Conservation (phyloP, 768 basidiomycete species). For the Strobilomyces dryophilus region DNA sequence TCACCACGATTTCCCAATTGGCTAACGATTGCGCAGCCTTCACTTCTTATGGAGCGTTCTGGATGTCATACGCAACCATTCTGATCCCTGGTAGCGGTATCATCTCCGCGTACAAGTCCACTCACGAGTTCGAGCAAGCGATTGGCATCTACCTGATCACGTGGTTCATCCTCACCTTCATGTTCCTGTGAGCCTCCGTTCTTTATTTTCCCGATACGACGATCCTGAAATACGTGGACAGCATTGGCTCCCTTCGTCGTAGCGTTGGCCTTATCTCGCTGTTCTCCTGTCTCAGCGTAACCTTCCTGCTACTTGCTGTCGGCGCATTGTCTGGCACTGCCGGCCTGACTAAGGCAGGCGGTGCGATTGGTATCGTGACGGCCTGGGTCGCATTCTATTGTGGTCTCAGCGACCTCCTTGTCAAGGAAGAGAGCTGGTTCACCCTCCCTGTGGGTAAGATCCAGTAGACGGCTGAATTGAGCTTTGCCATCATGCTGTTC, state of each 20-base stretch:
- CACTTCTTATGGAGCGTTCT: constrained; percentile 82
- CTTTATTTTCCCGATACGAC: not conserved
- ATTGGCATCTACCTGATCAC: constrained; percentile 70
- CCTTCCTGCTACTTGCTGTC: constrained; percentile 45
- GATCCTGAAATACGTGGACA: constrained; percentile 14
- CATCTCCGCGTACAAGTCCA: constrained; percentile 41
- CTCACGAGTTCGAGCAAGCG: constrained; percentile 46
- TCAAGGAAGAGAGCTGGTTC: constrained; percentile 36
- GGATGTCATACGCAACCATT: constrained; percentile 78
- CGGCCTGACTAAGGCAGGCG: constrained; percentile 35
- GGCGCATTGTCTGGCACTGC: constrained; percentile 33
- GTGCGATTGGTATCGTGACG: constrained; percentile 41
- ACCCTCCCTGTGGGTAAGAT: constrained; percentile 37
- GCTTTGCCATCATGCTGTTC: not conserved
- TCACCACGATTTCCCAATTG: not conserved
- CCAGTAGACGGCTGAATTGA: not conserved
- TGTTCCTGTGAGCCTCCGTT: constrained; percentile 50
- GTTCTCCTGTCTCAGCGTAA: constrained; percentile 50
- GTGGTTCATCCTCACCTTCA: constrained; percentile 71
- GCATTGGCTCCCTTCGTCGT: constrained; percentile 47
- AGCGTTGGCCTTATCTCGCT: constrained; percentile 47
- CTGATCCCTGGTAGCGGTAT: constrained; percentile 70
- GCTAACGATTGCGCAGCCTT: constrained; percentile 48
- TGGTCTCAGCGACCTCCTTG: constrained; percentile 40
- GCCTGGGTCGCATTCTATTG: constrained; percentile 46